These are phyloP conservation scores for Hansfordia pulvinata DNA, from an alignment of 2,329 filamentous ascomycete genomes.

Conservation along the genomic window DNA sequence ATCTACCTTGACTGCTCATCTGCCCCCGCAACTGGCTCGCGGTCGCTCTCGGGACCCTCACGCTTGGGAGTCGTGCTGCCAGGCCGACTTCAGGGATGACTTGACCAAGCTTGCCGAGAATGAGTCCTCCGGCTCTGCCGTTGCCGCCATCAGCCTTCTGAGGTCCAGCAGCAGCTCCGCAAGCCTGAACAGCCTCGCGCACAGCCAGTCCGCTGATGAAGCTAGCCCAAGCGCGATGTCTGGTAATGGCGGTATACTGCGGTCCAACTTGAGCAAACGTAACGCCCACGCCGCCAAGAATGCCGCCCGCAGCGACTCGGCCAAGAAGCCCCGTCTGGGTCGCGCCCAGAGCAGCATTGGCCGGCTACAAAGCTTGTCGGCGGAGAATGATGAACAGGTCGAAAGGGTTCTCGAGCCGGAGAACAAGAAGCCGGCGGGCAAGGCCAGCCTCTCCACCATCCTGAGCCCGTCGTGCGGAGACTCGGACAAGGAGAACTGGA, in stretches of 20 bases:
- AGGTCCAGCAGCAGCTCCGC: constrained; percentile 51
- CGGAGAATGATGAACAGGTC: constrained; percentile 11
- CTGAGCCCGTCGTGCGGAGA: constrained; percentile 44
- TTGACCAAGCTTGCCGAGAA: constrained; percentile 70
- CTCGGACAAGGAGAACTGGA: constrained; percentile 94
- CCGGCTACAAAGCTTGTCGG: constrained; percentile 35
- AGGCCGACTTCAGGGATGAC: constrained; percentile 65
- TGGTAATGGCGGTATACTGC: constrained; percentile 20
- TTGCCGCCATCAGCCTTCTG: constrained; percentile 69
- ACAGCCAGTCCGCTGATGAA: constrained; percentile 20
- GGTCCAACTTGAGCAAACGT: constrained; percentile 49
- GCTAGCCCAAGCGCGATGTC: constrained; percentile 3
- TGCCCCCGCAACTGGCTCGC: constrained; percentile 42
- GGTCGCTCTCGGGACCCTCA: constrained; percentile 78
- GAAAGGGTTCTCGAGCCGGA: constrained; percentile 10
- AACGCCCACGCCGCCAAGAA: constrained; percentile 32
- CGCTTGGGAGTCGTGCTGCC: constrained; percentile 84
- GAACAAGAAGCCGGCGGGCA: constrained; percentile 14
- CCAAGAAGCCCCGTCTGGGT: constrained; percentile 50
- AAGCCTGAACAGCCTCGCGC: constrained; percentile 21
- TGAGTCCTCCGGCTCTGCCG: constrained; percentile 65
- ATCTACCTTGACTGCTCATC: constrained; percentile 33
- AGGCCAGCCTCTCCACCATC: constrained; percentile 26
- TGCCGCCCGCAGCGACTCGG: constrained; percentile 12
- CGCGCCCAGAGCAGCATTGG: constrained; percentile 49